phyloP scores from a whole-genome alignment of 2,329 filamentous ascomycete genomes.

The Fusarium nurragi region DNA sequence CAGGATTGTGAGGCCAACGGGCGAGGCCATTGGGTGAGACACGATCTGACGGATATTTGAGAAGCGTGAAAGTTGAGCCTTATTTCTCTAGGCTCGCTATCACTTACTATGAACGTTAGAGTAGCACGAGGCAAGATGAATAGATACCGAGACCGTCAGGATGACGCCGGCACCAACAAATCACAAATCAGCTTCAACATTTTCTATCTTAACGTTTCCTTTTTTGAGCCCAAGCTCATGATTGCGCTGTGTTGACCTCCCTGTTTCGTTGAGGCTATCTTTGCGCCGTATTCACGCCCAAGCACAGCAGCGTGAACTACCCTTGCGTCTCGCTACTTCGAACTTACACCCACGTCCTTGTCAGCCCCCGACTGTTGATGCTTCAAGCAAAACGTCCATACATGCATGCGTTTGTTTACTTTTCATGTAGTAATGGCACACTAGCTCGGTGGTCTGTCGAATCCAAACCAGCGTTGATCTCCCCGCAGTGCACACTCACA shows the following conservation, averaged over 20 bases:
- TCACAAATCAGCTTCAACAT: slow-evolving; percentile 25
- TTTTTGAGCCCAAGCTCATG: slow-evolving; percentile 10
- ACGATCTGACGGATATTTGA: slow-evolving; percentile 6
- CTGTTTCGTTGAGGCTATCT: slow-evolving; percentile 9
- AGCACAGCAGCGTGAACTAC: slow-evolving; percentile 39
- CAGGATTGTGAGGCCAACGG: slow-evolving; percentile 64
- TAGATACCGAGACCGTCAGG: slow-evolving; percentile 16
- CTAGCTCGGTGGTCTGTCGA: slow-evolving; percentile 5
- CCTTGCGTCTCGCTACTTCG: slow-evolving; percentile 31
- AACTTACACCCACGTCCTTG: slow-evolving; percentile 19
- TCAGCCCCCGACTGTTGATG: slow-evolving; percentile 11
- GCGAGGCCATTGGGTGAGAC: slow-evolving; percentile 12
- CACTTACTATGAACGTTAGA: slow-evolving; percentile 2
- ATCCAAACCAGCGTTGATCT: slow-evolving; percentile 5
- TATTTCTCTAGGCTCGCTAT: slow-evolving; percentile 12
- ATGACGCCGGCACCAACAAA: slow-evolving; percentile 38
- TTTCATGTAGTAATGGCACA: not conserved
- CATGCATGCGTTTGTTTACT: not conserved
- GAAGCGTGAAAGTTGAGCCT: slow-evolving; percentile 20
- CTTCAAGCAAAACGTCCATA: slow-evolving; percentile 1
- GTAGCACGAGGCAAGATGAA: slow-evolving; percentile 17
- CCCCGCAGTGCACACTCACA: slow-evolving; percentile 31
- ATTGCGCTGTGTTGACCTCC: slow-evolving; percentile 4
- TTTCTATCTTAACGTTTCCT: slow-evolving; percentile 27
- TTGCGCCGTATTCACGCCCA: slow-evolving; percentile 42